Percentiles rank a stretch among this genome's conserved stretches.
Evolutionary conservation across 805 yeast genomes (phyloP).

Genomic region (Sungouiella thailandica): DNA sequence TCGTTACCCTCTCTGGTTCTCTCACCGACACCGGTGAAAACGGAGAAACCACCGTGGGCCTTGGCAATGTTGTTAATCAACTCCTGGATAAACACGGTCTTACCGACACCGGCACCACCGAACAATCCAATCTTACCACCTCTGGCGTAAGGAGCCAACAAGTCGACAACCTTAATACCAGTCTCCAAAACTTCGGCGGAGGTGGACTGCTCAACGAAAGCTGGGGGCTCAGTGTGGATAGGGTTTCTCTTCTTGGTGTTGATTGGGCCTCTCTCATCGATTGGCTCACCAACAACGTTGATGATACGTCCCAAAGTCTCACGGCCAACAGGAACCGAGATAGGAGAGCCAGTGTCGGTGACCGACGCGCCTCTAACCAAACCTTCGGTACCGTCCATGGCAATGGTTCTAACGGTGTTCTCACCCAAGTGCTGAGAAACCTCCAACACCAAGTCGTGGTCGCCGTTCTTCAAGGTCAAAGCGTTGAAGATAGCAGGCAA

Average conservation of each 20-base stretch:
- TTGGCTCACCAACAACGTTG: constrained; percentile 99
- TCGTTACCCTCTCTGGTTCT: constrained; percentile 99
- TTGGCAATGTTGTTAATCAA: constrained; percentile 99
- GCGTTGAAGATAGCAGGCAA: constrained; percentile 98
- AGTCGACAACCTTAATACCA: constrained; percentile 99
- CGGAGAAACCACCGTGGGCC: constrained; percentile 99
- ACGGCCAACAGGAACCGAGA: constrained; percentile 98
- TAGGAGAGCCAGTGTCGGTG: constrained; percentile 95
- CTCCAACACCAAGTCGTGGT: constrained; percentile 84
- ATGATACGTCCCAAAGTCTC: constrained; percentile 98
- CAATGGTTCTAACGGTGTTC: constrained; percentile 99
- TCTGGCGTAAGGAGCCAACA: constrained; percentile 99
- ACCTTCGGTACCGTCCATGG: constrained; percentile 99
- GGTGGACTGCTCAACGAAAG: constrained; percentile 95
- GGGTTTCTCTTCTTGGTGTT: constrained; percentile 90
- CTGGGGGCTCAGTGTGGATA: constrained; percentile 97
- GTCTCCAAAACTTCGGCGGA: constrained; percentile 98
- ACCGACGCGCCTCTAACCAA: constrained; percentile 95
- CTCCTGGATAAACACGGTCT: constrained; percentile 99
- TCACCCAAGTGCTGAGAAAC: constrained; percentile 99
- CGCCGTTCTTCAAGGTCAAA: constrained; percentile 76
- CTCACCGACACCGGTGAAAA: constrained; percentile 99
- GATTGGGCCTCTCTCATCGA: constrained; percentile 99
- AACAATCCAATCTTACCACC: constrained; percentile 99
- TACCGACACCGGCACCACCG: constrained; percentile 99